Evolutionary conservation across 441 rosid genomes (phyloP), one percentile per base, ranked within the genome.

Genomic region (Codiaeum variegatum): DNA sequence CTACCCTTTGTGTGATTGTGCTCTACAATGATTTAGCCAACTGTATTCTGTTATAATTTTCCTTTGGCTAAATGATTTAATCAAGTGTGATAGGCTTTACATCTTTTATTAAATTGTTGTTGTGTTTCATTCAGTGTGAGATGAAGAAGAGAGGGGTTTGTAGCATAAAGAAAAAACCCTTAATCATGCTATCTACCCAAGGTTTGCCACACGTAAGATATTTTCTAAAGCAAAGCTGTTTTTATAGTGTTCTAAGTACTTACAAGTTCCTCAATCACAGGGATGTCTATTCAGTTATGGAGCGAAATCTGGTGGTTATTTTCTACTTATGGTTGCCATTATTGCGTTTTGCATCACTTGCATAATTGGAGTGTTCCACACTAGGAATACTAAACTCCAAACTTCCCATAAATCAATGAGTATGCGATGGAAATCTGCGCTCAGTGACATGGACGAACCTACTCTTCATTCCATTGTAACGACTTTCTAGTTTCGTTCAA

Each of bases 331-430:
- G 81, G 84, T 80, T 75, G 77, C 85, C 62, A 74, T 78, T 70
- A 40, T 82, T 46, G 78, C 73, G 28, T 76, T 84, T 74, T 82
- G 84, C 85, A 76, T 84, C 75, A 74, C 73, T 69, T 84, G 84
- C 85, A 31, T 84, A 69, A 69, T 67, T 56, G 73, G 79, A 54
- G 74, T 72, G 36, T 69, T 84, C 28, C 54, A 46, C 75, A 36
- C 75, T 61, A 72, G 77, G 76, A 40, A 58, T 58, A 13, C 49
- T 28, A 74, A 28, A 49, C 29, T 5, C 51, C 34, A 60, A 69
- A 74, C 59, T 31, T 29, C 7, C 2, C 69, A 56, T 58, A 62
- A 62, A 61, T 69, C 82, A 59, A 58, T 8, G 71, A 71, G 67
- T 8, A 40, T 28, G 69, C 70, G 81, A 67, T 84, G 87, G 87